These are phyloP conservation scores for Diversispora eburnea DNA, from an alignment of 192 early-diverging fungal genomes.

Conservation along the genomic window DNA sequence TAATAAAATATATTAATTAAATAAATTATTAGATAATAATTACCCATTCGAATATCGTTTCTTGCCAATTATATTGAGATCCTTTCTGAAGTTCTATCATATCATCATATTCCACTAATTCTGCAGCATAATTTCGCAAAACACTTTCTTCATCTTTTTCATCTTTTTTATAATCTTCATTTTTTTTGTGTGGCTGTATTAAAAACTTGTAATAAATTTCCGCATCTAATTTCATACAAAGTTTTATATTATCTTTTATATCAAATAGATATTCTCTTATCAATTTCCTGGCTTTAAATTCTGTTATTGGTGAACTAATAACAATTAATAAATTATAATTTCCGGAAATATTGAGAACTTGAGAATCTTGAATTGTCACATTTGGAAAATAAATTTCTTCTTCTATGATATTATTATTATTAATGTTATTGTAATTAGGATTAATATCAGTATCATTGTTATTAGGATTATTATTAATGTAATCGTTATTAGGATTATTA, in stretches of 20 bases:
- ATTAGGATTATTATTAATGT: too few species aligned
- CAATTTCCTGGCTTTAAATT: slow-evolving; percentile 16
- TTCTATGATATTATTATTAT: too few species aligned
- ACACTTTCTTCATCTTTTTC: too few species aligned
- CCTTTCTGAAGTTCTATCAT: slow-evolving; percentile 27
- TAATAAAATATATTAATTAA: not conserved
- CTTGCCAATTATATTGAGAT: slow-evolving; percentile 24
- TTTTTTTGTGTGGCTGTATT: slow-evolving; percentile 25
- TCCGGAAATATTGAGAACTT: too few species aligned
- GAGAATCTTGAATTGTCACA: too few species aligned
- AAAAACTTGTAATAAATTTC: slow-evolving; percentile 47
- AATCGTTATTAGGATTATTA: too few species aligned
- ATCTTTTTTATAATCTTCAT: not conserved
- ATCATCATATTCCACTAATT: slow-evolving; percentile 56
- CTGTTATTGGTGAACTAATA: not conserved
- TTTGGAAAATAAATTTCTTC: too few species aligned
- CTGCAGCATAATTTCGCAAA: slow-evolving; percentile 37
- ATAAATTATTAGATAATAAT: not conserved
- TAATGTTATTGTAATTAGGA: too few species aligned
- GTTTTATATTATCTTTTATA: slow-evolving; percentile 48
- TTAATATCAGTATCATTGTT: too few species aligned
- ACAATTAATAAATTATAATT: not conserved
- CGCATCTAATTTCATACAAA: slow-evolving; percentile 44
- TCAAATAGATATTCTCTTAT: slow-evolving; percentile 55
- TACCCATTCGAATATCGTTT: slow-evolving; percentile 33